Evolutionary conservation across 192 early-diverging fungal species (phyloP), one percentile per base, ranked within the genome.

Genomic region (Mortierella hygrophila): DNA sequence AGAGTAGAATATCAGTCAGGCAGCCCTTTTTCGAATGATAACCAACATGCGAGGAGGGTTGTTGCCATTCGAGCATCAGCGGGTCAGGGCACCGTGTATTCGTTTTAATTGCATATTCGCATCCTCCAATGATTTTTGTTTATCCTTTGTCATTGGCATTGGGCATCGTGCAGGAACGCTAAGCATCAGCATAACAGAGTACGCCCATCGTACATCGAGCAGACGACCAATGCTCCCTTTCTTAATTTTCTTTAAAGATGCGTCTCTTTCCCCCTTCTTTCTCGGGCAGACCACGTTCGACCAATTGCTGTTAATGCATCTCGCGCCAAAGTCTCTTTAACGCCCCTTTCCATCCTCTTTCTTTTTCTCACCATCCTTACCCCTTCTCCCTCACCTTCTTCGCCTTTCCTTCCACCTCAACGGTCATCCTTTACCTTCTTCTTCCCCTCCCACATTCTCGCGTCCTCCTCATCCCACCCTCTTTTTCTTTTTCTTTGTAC

Each of bases 141-240:
- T 57, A 57, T 57, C 60, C 29, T 65, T 65, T 65, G 60, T 65
- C 60, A 65, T 60, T 65, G 60, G 29, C 11, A 32, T 65, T 65
- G 26, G 10, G 26, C n/a, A 15, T 32, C 4, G n/a, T 29, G 7
- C 23, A 60, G 10, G 44, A 6, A 52, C 49, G 18, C 0, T 52
- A 15, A 16, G 29, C 29, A 26, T 29, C 7, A 9, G 52, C 4
- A 1, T 20, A 40, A 40, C 10, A 46, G 10, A 20, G 49, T 52
- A 52, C 49, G 20, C 49, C 18, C 49, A 52, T 52, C 3, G 18
- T 49, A 7, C 9, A 49, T 49, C 8, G 44, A 7, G 10, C 5
- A 44, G 47, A 18, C 49, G 49, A 52, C 49, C 49, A 52, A 52
- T 52, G 49, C 49, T 23, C 55, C 55, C 8, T 18, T 57, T 57